Evolutionary conservation across 1,139 yeast genomes (phyloP), one percentile per base, ranked within the genome.

Genomic region (Pichia terricola): DNA sequence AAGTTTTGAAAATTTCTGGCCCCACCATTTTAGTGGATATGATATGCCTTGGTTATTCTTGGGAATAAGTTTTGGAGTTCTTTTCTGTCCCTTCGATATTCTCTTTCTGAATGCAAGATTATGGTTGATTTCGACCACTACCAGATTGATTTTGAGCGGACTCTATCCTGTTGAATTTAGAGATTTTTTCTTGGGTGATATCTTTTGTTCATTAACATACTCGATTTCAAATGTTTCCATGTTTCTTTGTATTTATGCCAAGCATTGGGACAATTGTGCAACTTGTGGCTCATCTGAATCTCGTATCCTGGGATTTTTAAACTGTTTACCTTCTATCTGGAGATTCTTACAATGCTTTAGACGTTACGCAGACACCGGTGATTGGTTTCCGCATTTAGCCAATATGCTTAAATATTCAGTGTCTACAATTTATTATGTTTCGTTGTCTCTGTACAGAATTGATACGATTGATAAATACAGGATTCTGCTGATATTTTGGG

Each of bases 341-440:
- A 83, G 99, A 65, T 76, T 84, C 44, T 61, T 89, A 44, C 99
- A 91, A 61, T 91, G 98, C 63, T 61, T 82, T 31, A 70, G 99
- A 54, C 94, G 99, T 73, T 91, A 74, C 61, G 76, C 81, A 41
- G 99, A 91, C 59, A 83, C 96, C 0, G 91, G 94, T 1, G 96
- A 89, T 57, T 81, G 89, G 84, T 94, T 91, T 59, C 99, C 99
- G 1, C 99, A 91, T 70, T 66, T 91, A 49, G 91, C 95, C n/a
- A 91, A 91, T 58, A 86, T 87, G 72, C 56, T 70, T 38, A 91
- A 91, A 61, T 91, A 89, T 60, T 58, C 73, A 1, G 64, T 82
- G 34, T 74, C 88, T 2, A 73, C 85, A 3, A 53, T 75, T 28
- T 87, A 85, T 63, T 81, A 85, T 62, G 75, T 79, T 55, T 68